Conservation (phyloP, 2,329 filamentous ascomycete species). For the Diaporthe citriasiana region DNA sequence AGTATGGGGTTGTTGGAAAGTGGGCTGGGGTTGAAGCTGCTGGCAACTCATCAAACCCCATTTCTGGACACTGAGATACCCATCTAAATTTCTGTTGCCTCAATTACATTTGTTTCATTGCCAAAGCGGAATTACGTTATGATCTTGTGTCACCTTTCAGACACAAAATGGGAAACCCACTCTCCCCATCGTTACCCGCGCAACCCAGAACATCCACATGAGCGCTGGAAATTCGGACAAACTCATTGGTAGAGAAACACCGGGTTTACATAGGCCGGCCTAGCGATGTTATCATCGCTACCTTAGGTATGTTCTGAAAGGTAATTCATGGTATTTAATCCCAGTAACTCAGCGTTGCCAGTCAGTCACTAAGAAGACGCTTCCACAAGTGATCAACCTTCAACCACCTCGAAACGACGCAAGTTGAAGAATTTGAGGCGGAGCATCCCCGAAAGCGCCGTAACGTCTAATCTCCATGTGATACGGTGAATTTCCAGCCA, state of each 20-base stretch:
- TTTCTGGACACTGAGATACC: neutral
- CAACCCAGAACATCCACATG: neutral
- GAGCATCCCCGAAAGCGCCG: neutral
- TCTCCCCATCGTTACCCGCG: neutral
- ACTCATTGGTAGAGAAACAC: neutral
- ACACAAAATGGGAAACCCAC: neutral
- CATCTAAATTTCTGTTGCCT: too few relatives aligned
- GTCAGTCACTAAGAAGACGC: neutral
- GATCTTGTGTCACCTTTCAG: neutral
- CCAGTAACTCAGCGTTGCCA: neutral
- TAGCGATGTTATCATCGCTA: neutral
- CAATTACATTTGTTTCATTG: neutral
- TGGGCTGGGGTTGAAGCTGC: neutral
- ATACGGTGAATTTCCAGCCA: too few relatives aligned
- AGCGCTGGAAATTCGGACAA: neutral
- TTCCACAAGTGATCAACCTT: neutral
- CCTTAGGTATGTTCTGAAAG: neutral
- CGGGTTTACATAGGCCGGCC: neutral
- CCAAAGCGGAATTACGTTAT: neutral
- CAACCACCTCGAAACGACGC: neutral
- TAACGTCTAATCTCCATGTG: neutral
- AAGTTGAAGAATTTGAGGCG: neutral
- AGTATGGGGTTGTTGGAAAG: neutral
- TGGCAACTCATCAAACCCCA: conserved; percentile 9
- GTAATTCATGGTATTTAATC: neutral